These are phyloP conservation scores for Spergularia bocconei DNA, from an alignment of 148 eudicot species.

Conservation along the genomic window DNA sequence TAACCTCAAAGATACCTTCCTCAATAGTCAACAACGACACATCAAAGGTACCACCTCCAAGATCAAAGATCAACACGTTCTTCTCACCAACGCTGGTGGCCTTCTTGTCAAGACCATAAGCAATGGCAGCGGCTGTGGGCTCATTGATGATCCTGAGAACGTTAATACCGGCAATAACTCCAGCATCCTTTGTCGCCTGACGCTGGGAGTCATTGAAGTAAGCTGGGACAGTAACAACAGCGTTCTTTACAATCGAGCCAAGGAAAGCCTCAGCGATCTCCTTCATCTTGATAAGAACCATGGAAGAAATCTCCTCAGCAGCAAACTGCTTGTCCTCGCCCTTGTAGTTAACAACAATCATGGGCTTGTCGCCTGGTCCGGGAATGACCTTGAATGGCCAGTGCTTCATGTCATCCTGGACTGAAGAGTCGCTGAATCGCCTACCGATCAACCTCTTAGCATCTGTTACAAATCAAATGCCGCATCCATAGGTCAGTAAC, in stretches of 20 bases:
- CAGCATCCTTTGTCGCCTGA: constrained; percentile 36
- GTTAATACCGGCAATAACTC: constrained; percentile 33
- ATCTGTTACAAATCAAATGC: constrained; percentile 2
- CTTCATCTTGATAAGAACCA: constrained; percentile 34
- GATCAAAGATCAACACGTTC: constrained; percentile 37
- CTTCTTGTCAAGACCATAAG: constrained; percentile 41
- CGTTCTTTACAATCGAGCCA: constrained; percentile 25
- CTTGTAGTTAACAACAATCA: constrained; percentile 31
- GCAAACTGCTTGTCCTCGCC: constrained; percentile 37
- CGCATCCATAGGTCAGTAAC: neutral
- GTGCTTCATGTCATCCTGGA: constrained; percentile 38
- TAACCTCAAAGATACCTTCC: constrained; percentile 42
- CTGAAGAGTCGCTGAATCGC: constrained; percentile 34
- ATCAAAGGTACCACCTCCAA: constrained; percentile 42
- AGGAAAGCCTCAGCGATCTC: constrained; percentile 36
- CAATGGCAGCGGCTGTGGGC: constrained; percentile 38
- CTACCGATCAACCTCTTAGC: constrained; percentile 34
- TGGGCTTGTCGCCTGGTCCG: constrained; percentile 33
- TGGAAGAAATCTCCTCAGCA: constrained; percentile 37
- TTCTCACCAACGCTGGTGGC: constrained; percentile 32
- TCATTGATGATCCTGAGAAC: constrained; percentile 32
- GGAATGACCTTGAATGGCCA: constrained; percentile 36
- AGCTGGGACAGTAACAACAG: constrained; percentile 37
- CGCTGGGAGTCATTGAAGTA: constrained; percentile 40
- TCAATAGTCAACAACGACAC: constrained; percentile 39